These are phyloP conservation scores for Baorangia bicolor DNA, from an alignment of 768 basidiomycete species.

Conservation along the genomic window DNA sequence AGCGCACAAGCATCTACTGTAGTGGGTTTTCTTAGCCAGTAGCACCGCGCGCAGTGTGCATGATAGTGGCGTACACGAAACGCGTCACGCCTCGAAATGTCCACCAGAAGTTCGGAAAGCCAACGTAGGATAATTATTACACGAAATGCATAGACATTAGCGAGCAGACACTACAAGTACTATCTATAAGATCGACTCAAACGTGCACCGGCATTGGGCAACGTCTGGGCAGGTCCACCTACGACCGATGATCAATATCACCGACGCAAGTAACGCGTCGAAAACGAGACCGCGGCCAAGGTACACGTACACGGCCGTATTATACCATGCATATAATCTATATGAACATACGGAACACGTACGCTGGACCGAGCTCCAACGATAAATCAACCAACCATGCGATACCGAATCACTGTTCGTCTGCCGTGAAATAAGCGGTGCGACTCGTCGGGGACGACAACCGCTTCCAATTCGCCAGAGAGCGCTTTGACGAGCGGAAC, in stretches of 20 bases:
- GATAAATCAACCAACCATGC: constrained; percentile 37
- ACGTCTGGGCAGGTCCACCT: not conserved
- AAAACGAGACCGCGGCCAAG: too few species aligned
- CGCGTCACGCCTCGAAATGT: not conserved
- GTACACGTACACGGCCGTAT: not conserved
- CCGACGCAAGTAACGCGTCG: not conserved
- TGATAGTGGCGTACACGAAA: too few species aligned
- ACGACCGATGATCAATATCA: not conserved
- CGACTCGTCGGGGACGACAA: constrained; percentile 50
- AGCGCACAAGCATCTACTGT: too few species aligned
- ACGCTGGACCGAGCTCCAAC: not conserved
- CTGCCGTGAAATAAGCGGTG: constrained; percentile 55
- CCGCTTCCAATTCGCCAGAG: constrained; percentile 56
- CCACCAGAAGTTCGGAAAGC: not conserved
- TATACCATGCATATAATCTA: too few species aligned
- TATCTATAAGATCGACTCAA: not conserved
- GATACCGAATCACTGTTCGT: constrained; percentile 52
- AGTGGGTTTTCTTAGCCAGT: too few species aligned
- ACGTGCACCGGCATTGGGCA: not conserved
- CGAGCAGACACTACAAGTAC: not conserved
- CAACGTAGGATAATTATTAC: not conserved
- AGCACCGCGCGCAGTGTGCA: too few species aligned
- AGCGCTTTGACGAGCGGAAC: constrained; percentile 38
- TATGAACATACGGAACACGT: not conserved
- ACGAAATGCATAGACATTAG: not conserved